Base-by-base conservation (phyloP, 257 asterid genomes). In the Echites panduratus region DNA sequence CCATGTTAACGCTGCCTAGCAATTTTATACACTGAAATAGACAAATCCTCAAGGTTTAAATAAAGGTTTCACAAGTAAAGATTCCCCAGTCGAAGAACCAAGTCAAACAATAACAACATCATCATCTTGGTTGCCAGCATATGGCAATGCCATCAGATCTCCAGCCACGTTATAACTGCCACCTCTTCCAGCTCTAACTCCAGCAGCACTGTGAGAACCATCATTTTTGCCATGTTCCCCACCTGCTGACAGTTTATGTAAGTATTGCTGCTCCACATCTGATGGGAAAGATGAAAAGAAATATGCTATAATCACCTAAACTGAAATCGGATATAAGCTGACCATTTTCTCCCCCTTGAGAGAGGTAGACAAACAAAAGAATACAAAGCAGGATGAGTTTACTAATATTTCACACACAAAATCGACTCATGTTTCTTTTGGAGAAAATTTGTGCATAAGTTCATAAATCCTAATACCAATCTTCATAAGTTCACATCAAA, bases 251-350 rank as follows among this genome's bases (percentile, higher is more conserved):
- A 69, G 76, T 40, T 75, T 76, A 43, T 45, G 82, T 70, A 41
- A 67, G 38, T 47, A 56, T 10, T 77, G 89, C 22, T 48, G 87
- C 74, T 90, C 90, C 20, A 83, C 86, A 43, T 86, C 92, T 88
- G 59, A 26, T 43, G 16, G 4, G 29, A 20, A 45, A 22, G 49
- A 62, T 13, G 38, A 13, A 35, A 35, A 38, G 49, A 17, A 64
- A 17, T 17, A 9, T 40, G 27, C 17, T 8, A 20, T 38, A 38
- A 64, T 7, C 19, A 19, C 27, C 49, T 63, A 5, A 63, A 17
- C 22, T 19, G 7, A 63, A 56, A 7, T 50, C 1, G 24, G 45
- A 56, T 56, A 56, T 1, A 56, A 56, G 1, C 17, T 57, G 17
- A 57, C 16, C 64, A 57, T 24, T 9, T 24, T 20, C 32, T n/a